phyloP scores from a whole-genome alignment of 2,329 filamentous ascomycete species.

The Colletotrichum kahawae region DNA sequence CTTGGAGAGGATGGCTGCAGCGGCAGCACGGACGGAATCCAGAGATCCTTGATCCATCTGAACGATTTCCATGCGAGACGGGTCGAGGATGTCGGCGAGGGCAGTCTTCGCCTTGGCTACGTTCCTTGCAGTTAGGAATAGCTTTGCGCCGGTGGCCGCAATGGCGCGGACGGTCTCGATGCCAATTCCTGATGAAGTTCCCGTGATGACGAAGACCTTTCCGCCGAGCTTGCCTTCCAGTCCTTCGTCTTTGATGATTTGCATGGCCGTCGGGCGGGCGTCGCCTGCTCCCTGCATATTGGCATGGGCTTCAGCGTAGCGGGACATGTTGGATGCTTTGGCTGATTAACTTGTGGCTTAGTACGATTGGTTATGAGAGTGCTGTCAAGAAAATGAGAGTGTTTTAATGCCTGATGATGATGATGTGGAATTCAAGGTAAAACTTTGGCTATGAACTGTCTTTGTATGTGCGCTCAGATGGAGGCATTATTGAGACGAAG shows the following conservation, averaged over 20 bases:
- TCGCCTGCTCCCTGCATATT: slow-evolving; percentile 31
- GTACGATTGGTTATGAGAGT: not conserved
- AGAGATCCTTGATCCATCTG: slow-evolving; percentile 19
- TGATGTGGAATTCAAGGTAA: not conserved
- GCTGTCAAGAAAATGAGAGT: not conserved
- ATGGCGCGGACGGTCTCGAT: slow-evolving; percentile 43
- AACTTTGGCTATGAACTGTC: not conserved
- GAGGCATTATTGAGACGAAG: not conserved
- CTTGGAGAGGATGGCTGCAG: slow-evolving; percentile 32
- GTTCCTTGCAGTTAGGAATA: slow-evolving; percentile 41
- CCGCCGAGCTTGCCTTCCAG: slow-evolving; percentile 29
- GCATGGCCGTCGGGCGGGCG: slow-evolving; percentile 34
- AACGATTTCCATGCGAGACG: not conserved
- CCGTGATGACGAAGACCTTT: slow-evolving; percentile 43
- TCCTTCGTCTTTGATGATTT: slow-evolving; percentile 36
- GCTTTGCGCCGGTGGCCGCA: slow-evolving; percentile 37
- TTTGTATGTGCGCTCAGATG: not conserved
- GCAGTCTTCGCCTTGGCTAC: slow-evolving; percentile 35
- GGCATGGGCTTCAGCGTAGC: slow-evolving; percentile 24
- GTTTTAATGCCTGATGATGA: not conserved
- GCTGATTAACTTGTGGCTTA: not conserved
- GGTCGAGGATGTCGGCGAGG: slow-evolving; percentile 24
- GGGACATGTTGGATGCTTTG: not conserved
- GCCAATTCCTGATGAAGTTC: slow-evolving; percentile 41
- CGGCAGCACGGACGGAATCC: slow-evolving; percentile 29